These are phyloP conservation scores for Eimeria tenella DNA, from an alignment of 169 alveolate genomes.

Conservation along the genomic window DNA sequence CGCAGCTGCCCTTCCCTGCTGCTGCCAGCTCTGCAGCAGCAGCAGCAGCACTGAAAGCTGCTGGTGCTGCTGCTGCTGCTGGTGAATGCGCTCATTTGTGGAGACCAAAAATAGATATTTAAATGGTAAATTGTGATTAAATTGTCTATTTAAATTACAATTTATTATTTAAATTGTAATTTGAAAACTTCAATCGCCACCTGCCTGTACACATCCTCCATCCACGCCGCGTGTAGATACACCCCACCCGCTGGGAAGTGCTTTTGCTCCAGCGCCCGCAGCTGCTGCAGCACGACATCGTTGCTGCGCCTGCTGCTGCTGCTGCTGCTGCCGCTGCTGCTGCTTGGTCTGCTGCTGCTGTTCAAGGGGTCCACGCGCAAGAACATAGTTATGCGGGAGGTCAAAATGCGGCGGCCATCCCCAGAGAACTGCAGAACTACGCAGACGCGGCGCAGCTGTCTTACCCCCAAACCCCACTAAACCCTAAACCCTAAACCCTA, in stretches of 20 bases:
- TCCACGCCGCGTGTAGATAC: slow-evolving; percentile 10
- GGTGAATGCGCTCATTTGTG: not conserved
- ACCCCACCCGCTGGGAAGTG: slow-evolving; percentile 32
- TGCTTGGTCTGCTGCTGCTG: slow-evolving; percentile 43
- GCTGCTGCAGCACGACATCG: slow-evolving; percentile 5
- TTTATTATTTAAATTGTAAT: too few species aligned
- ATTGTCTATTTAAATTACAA: not conserved
- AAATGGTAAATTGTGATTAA: too few species aligned
- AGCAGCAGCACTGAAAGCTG: too few species aligned
- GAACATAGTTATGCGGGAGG: slow-evolving; percentile 20
- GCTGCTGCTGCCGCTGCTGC: slow-evolving; percentile 31
- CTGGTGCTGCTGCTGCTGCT: too few species aligned
- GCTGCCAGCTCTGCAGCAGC: too few species aligned
- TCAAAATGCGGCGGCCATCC: not conserved
- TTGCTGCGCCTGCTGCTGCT: slow-evolving; percentile 46
- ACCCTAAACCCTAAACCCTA: too few species aligned
- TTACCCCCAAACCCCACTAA: too few species aligned
- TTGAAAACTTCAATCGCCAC: not conserved
- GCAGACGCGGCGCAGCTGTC: not conserved
- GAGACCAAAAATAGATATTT: not conserved
- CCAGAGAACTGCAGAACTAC: slow-evolving; percentile 38
- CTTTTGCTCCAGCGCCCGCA: not conserved
- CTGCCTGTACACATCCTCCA: slow-evolving; percentile 48
- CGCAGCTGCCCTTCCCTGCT: too few species aligned
- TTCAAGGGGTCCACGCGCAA: slow-evolving; percentile 18